Conservation (phyloP, 1,284 basidiomycete genomes). For the Ustilago trichophora region DNA sequence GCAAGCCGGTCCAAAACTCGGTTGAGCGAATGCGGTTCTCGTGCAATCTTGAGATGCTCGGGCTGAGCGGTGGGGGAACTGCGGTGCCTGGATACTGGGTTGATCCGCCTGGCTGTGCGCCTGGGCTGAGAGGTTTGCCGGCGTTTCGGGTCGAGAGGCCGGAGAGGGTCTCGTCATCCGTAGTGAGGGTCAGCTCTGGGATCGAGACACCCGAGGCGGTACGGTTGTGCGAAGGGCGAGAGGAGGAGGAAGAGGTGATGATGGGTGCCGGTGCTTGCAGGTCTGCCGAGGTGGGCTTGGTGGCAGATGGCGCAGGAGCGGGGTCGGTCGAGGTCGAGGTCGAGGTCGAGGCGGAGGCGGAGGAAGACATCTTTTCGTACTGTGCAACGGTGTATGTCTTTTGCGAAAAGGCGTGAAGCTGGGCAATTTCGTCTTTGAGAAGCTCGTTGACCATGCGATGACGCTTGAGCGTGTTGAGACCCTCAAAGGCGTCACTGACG, state of each 20-base stretch:
- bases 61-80: conserved; percentile 29
- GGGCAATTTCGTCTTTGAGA: conserved; percentile 68
- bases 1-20: conserved; percentile 61
- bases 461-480: conserved; percentile 62
- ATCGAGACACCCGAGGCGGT: conserved; percentile 58
- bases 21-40: conserved; percentile 49
- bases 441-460: conserved; percentile 67
- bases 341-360: neutral
- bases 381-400: conserved; percentile 63
- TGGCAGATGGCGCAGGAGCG: conserved; percentile 9
- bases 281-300: conserved; percentile 13
- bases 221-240: conserved; percentile 43
- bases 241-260: conserved; percentile 6
- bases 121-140: conserved; percentile 24
- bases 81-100: conserved; percentile 36
- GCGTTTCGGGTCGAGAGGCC: conserved; percentile 22
- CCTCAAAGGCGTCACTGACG: conserved; percentile 60
- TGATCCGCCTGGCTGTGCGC: conserved; percentile 23
- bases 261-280: conserved; percentile 37
- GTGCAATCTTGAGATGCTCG: conserved; percentile 59
- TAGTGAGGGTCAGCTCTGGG: conserved; percentile 63
- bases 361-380: conserved; percentile 35
- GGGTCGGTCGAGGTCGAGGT: conserved; percentile 1
- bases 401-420: conserved; percentile 68
- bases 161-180: conserved; percentile 52